Base-by-base conservation (phyloP, 2,329 filamentous ascomycete genomes). In the Fusarium graminum region DNA sequence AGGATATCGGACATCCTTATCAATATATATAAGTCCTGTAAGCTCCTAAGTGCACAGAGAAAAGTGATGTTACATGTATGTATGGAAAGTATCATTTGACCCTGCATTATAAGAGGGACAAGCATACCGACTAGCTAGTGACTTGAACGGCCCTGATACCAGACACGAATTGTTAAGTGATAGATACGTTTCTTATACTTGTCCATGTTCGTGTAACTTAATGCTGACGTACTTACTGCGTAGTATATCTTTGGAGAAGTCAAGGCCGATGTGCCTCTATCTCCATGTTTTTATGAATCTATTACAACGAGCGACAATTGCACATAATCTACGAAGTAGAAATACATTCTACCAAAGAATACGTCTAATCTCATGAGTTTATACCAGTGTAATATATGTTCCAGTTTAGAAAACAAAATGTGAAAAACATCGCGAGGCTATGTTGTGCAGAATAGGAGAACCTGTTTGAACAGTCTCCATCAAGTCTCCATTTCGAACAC, bases 401-500 rank as follows among this genome's bases (percentile, higher is more conserved):
- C 9, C 10, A 36, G 10, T 36, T 17, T n/a, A n/a, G 8, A 36
- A 36, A 36, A 36, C n/a, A 34, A 34, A 6, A 34, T n/a, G n/a
- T 36, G 16, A 36, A 36, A 9, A 36, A 36, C 16, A n/a, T 36
- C n/a, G 16, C n/a, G n/a, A 36, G 34, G 34, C 34, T n/a, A 52
- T 42, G 25, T 7, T 32, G 16, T 19, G 41, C 7, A 60, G 42
- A 7, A 30, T n/a, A 19, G 22, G n/a, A 28, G 30, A 19, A 25
- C 47, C 28, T 60, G 55, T 45, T 30, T 22, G 28, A 9, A 34
- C 16, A 14, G 13, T 22, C 28, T 30, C 46, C 29, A 40, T 43
- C 8, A 22, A 17, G 49, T 39, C 57, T 50, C 59, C 59, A 63
- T 63, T 40, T 28, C 4, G 28, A 63, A 62, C 32, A 57, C 59